A percentile compares a stretch with the other conserved stretches of the same genome.
phyloP scores from a whole-genome alignment of 2,329 filamentous ascomycete genomes.

The Hymenotorrendiella dingleyae region DNA sequence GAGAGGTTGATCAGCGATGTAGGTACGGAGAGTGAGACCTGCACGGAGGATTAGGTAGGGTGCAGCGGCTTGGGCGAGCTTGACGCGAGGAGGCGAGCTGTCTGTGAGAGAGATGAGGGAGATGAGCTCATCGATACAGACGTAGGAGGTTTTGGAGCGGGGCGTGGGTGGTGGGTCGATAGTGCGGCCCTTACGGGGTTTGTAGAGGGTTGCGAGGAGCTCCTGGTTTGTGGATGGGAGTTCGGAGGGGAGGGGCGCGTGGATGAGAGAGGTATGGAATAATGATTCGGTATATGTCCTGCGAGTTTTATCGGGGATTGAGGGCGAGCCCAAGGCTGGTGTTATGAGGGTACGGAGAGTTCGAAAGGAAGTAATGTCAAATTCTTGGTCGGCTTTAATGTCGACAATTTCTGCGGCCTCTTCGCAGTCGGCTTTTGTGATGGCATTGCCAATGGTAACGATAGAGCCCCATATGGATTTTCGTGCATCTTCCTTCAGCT shows the following conservation, averaged over 20 bases:
- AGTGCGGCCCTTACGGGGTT: conserved; percentile 65
- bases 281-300: conserved; percentile 67
- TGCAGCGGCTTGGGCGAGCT: conserved; percentile 67
- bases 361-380: conserved; percentile 72
- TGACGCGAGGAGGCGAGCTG: conserved; percentile 24
- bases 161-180: conserved; percentile 57
- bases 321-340: conserved; percentile 60
- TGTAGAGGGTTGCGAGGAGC: conserved; percentile 58
- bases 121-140: conserved; percentile 76
- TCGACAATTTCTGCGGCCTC: conserved; percentile 37
- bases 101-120: conserved; percentile 54
- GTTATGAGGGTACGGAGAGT: conserved; percentile 67
- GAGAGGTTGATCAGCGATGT: conserved; percentile 86
- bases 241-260: conserved; percentile 56
- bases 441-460: conserved; percentile 59
- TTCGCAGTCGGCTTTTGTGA: conserved; percentile 58
- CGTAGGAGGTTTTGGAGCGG: conserved; percentile 69
- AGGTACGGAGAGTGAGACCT: conserved; percentile 73
- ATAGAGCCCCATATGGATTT: conserved; percentile 66
- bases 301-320: conserved; percentile 61
- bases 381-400: conserved; percentile 65
- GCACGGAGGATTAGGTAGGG: conserved; percentile 79
- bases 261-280: conserved; percentile 77
- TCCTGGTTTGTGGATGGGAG: conserved; percentile 43
- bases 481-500: conserved; percentile 40